Evolutionary conservation across 768 basidiomycete genomes (phyloP).

Genomic region (Peribolospora baueri): DNA sequence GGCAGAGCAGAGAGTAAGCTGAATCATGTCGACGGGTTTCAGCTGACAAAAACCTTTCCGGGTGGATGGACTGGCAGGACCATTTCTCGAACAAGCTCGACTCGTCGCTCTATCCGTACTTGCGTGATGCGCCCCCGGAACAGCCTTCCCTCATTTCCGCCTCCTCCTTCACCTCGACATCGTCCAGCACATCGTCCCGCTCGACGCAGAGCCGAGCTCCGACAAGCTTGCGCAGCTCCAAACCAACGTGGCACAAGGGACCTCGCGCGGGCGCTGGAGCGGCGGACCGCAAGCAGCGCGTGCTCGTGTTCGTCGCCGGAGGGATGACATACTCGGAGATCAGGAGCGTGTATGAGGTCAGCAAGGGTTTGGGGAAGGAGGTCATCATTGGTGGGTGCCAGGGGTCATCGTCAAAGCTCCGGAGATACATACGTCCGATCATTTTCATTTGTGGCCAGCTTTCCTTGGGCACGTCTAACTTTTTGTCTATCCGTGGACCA

Average conservation of each 20-base stretch:
- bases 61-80: conserved; percentile 30
- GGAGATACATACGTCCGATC: background rate
- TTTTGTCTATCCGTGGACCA: background rate
- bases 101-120: conserved; percentile 58
- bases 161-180: conserved; percentile 6
- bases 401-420: background rate
- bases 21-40: background rate
- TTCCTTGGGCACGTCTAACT: background rate
- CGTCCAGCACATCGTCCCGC: background rate
- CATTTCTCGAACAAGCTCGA: conserved; percentile 58
- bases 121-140: conserved; percentile 39
- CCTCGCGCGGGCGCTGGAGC: conserved; percentile 27
- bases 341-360: conserved; percentile 60
- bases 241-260: conserved; percentile 70
- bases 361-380: conserved; percentile 52
- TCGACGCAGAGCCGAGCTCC: conserved; percentile 9
- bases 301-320: conserved; percentile 77
- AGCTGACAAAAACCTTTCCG: background rate
- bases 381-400: conserved; percentile 60
- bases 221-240: conserved; percentile 63
- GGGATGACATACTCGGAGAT: conserved; percentile 94
- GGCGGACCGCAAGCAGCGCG: conserved; percentile 30
- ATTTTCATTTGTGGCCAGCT: background rate
- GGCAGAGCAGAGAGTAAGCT: background rate
- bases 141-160: conserved; percentile 16